Base-by-base conservation (phyloP, 768 basidiomycete species). In the Rhodotorula babjevae region DNA sequence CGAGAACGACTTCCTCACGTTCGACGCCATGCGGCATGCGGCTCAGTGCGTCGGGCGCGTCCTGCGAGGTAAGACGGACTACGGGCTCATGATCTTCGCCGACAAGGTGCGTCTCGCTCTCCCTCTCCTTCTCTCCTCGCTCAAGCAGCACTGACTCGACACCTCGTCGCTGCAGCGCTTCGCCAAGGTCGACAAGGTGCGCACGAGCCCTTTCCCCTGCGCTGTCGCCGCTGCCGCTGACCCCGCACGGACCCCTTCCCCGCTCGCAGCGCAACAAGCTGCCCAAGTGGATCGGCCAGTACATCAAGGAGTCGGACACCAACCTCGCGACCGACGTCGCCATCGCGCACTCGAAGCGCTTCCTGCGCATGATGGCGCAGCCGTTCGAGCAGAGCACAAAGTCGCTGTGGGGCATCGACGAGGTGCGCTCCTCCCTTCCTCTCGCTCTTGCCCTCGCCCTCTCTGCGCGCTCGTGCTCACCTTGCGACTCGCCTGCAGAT, bases 41-140 rank as follows among this genome's bases (percentile, higher is more conserved):
- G 96, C 96, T 23, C 96, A 99, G 79, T 99, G 96, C 81, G 95
- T 99, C 15, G 96, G 96, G 36, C 93, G 96, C 76, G 96, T 95
- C 40, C 82, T 99, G 80, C 88, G 96, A 63, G 96, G 96, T 49
- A 99, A 99, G 84, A 98, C 96, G 8, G 96, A 99, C 82, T 99
- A 96, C 92, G 96, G 96, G 47, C 82, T 99, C 78, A 99, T 99
- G 96, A 88, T 98, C 19, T 99, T 99, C 80, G 96, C 96, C 1
- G 96, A 99, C 82, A 96, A 95, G 87, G 96, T 93, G 42, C 27
- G 73, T 63, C 0, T 49, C 27, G 11, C 50, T 23, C 65, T 77
- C 69, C 33, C 31, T 3, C 46, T 59, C 80, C 76, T 27, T n/a
- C 21, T 49, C 33, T 61, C 36, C 19, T 16, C 18, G 27, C 46